Conservation (phyloP, 2,329 filamentous ascomycete species). For the Diaporthe ampelina region DNA sequence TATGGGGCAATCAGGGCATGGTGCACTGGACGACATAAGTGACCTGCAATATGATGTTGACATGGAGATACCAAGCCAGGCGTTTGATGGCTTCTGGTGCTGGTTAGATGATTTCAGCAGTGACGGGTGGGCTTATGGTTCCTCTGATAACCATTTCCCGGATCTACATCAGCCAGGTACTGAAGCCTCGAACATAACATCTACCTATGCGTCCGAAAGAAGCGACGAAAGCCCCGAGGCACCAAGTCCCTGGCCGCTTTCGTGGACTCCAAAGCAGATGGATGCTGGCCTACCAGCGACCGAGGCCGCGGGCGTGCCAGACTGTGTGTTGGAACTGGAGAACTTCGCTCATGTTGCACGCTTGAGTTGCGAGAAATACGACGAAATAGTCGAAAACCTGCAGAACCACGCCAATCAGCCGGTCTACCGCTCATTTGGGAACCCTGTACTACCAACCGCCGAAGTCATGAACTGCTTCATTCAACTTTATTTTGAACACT, state of each 20-base stretch:
- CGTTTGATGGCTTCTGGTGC: not conserved
- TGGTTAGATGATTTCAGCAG: not conserved
- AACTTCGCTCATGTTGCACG: not conserved
- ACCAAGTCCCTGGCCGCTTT: not conserved
- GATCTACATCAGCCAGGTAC: not conserved
- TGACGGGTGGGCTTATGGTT: not conserved
- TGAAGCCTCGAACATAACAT: not conserved
- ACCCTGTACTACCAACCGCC: not conserved
- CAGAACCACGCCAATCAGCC: not conserved
- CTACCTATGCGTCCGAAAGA: not conserved
- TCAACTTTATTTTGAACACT: slow-evolving; percentile 3
- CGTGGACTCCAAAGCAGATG: not conserved
- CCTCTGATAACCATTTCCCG: not conserved
- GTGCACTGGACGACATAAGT: not conserved
- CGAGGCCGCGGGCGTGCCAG: not conserved
- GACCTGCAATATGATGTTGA: not conserved
- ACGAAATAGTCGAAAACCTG: not conserved
- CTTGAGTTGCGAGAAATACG: not conserved
- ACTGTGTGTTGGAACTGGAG: not conserved
- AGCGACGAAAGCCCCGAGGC: not conserved
- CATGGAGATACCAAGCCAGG: not conserved
- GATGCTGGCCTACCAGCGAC: not conserved
- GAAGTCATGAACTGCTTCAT: slow-evolving; percentile 5
- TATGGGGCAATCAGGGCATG: too few species aligned
- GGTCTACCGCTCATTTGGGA: not conserved